Base-by-base conservation (phyloP, 2,329 filamentous ascomycete species). In the Xylariaceae sp. region DNA sequence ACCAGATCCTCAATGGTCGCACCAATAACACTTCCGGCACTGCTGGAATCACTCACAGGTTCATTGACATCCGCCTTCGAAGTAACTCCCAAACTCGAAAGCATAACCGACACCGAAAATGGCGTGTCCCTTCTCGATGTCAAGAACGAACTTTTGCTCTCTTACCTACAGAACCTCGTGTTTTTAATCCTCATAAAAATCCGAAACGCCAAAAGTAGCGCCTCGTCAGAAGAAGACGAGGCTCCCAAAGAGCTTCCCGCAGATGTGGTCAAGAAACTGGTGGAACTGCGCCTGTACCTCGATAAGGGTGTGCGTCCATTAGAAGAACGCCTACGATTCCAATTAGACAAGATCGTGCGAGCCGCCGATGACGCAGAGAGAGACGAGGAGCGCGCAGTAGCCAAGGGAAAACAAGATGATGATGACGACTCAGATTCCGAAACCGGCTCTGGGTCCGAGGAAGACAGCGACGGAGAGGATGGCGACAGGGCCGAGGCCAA, bases 91-190 rank as follows among this genome's bases (percentile, higher is more conserved):
- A 79, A 79, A 39, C 64, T 82, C 16, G 64, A 75, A n/a, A 66
- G 73, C 12, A 78, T 94, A 48, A 72, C 85, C 39, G 80, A 87
- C n/a, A 85, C 87, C 1, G 76, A 84, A 53, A 83, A 95, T 59
- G 92, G 93, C 62, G 93, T 98, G 47, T 96, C 93, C 0, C 81
- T 98, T 1, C 83, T 98, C 60, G 90, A 97, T 63, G 83, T 88
- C 54, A 98, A 98, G 72, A 97, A 94, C 68, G 93, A 98, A 64
- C 77, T 98, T n/a, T 82, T 98, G 16, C 82, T 98, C 32, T 92
- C 92, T 4, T 98, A 98, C 67, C 76, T 98, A 0, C 92, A 98
- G 61, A 94, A 95, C 60, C 80, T 97, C 4, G 88, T 93, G 36
- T 95, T 95, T 57, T 72, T 95, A 33, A 85, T 95, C 36, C 72